Base-by-base conservation (phyloP, 805 yeast species). In the Zygoascus tannicola region DNA sequence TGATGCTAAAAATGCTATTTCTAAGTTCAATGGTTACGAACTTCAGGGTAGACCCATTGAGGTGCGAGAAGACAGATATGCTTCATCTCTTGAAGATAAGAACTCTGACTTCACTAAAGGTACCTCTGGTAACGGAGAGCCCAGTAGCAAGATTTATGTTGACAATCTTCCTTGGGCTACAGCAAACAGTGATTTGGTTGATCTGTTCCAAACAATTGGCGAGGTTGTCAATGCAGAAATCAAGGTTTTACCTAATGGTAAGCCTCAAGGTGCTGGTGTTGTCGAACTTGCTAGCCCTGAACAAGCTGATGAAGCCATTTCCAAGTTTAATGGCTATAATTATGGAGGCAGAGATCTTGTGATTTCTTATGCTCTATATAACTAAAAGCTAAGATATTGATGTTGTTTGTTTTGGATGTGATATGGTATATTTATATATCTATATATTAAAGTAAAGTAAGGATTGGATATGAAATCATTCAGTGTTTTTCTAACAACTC, bases 161-260 rank as follows among this genome's bases (percentile, higher is more conserved):
- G 73, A 71, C 37, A 90, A 90, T 67, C 69, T 90, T 57, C 97
- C 97, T 23, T 85, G 76, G 71, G 81, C 87, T 42, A 88, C 97
- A n/a, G 76, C 86, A 26, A 79, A 80, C 52, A 79, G 81, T 46
- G 97, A 90, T 63, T 72, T 90, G 51, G 76, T 70, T 51, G 96
- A 88, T 52, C 71, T 90, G 47, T 88, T 88, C 60, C 90, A 81
- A 59, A 81, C 90, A 32, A 76, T 87, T 44, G 95, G 95, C 19
- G 67, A 74, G 40, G 85, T 90, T 15, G 68, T 64, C 34, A 73
- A 72, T 35, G 95, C 96, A 18, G 94, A 85, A 60, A 70, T 90
- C 48, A 85, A 79, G 60, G 74, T 62, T 55, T 73, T 73, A 50
- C 59, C 69, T 3, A 64, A 65, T 32, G 90, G 90, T 32, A 73